These are phyloP conservation scores for Trichoderma sp. DNA, from an alignment of 2,329 filamentous ascomycete genomes.

Conservation along the genomic window DNA sequence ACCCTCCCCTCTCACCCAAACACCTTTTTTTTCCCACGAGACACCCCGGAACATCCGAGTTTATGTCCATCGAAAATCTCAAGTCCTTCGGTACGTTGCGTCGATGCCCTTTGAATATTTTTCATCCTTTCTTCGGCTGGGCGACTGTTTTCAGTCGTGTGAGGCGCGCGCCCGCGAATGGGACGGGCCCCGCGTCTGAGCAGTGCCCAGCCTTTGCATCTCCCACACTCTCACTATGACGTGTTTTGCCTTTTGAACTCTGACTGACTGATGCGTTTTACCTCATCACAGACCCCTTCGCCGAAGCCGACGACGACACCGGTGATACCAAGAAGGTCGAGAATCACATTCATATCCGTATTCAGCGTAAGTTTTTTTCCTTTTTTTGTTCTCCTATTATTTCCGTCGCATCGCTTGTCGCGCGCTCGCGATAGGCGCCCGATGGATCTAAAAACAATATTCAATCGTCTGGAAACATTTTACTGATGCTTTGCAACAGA, in stretches of 20 bases:
- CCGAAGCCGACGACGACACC: conserved; percentile 99
- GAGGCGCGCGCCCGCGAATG: background rate
- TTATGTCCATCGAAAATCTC: conserved; percentile 99
- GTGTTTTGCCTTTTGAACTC: background rate
- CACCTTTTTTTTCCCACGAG: conserved; percentile 57
- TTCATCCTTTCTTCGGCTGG: background rate
- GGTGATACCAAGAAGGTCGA: conserved; percentile 93
- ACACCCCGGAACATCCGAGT: conserved; percentile 72
- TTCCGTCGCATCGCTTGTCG: conserved; percentile 6
- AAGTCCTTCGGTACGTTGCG: conserved; percentile 82
- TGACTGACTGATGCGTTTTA: background rate
- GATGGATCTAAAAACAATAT: background rate
- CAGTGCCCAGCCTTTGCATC: background rate
- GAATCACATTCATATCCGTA: conserved; percentile 99
- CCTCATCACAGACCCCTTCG: conserved; percentile 85
- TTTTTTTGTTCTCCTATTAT: background rate
- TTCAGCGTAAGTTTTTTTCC: conserved; percentile 78
- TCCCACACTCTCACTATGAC: background rate
- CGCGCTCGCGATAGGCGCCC: conserved; percentile 25
- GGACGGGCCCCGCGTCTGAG: background rate
- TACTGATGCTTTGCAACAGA: conserved; percentile 64
- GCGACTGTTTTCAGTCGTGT: background rate
- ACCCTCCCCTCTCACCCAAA: conserved; percentile 46
- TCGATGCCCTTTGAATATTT: too few species aligned
- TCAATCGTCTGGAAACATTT: background rate